Evolutionary conservation across 148 eudicot genomes (phyloP).

Genomic region (Arctostaphylos glauca): DNA sequence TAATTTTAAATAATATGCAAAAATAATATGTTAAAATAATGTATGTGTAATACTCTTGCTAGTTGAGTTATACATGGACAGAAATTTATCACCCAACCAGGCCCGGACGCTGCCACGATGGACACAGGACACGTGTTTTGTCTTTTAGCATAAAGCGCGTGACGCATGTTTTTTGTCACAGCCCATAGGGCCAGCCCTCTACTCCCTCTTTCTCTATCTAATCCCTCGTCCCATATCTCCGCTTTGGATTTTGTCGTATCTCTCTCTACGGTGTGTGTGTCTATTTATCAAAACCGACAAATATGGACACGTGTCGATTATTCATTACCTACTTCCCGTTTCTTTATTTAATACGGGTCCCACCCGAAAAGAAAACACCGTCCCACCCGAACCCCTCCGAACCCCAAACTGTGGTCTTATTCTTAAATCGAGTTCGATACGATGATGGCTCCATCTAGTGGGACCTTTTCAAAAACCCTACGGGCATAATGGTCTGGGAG

Average conservation of each 20-base stretch:
- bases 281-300: constrained; percentile 1
- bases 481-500: background rate
- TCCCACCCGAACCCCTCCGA: background rate
- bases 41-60: too few relatives aligned
- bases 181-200: background rate
- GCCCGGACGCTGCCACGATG: constrained; percentile 14
- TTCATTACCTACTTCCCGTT: background rate
- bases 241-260: constrained; percentile 33
- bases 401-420: background rate
- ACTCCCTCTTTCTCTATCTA: background rate
- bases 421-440: constrained; percentile 17
- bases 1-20: too few relatives aligned
- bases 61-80: too few relatives aligned
- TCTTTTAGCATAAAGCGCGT: constrained; percentile 35
- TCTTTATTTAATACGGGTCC: background rate
- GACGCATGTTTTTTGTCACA: constrained; percentile 38
- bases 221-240: constrained; percentile 5
- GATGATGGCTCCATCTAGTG: background rate
- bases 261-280: background rate
- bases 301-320: constrained; percentile 27
- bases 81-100: background rate
- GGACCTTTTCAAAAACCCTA: background rate
- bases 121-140: constrained; percentile 33
- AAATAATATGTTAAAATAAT: too few relatives aligned
- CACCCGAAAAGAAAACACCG: background rate